Evolutionary conservation across 2,329 filamentous ascomycete genomes (phyloP), one percentile per base, ranked within the genome.

Genomic region (Lasiodiplodia gonubiensis): DNA sequence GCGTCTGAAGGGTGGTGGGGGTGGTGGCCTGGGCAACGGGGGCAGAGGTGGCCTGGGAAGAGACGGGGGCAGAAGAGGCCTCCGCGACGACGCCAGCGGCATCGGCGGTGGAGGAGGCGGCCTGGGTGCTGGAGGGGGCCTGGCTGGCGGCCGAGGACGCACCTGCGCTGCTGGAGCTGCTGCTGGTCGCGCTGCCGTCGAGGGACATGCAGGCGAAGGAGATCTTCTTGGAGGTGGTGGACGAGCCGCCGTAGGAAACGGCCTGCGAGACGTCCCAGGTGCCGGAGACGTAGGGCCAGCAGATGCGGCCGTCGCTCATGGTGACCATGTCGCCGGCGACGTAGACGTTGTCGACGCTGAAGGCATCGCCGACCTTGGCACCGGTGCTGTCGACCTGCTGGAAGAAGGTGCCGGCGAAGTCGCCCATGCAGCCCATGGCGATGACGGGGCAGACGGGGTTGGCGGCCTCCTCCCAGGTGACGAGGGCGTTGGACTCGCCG

Each of bases 271-370:
- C 73, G 68, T 79, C 76, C 86, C 86, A 88, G 39, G 78, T 78
- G 84, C 86, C 86, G 74, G 80, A 80, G 64, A 87, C 84, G 69
- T 87, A 88, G 30, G 86, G 86, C 86, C 86, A 89, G 81, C 87
- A 89, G 71, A 89, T 81, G 57, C 84, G 80, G 25, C 84, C 85
- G 68, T 87, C 85, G n/a, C 77, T 71, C 80, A 87, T 84, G 37
- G 85, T 87, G 12, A 87, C 86, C 81, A 89, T 88, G 71, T 89
- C 87, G 48, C 87, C 87, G 8, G 86, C 85, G 54, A 89, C 85
- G 71, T 82, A 87, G n/a, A 84, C 83, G 72, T 88, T 81, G 14
- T 75, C 81, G n/a, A 81, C 82, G 65, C 79, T 80, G 68, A 88
- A 72, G 1, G 84, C 76, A 18, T 80, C 77, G 23, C 86, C 87